A percentile compares a stretch with the other conserved stretches of the same genome.
Evolutionary conservation across 202 grass and related monocot species (phyloP).

Genomic region (Musa balbisiana): DNA sequence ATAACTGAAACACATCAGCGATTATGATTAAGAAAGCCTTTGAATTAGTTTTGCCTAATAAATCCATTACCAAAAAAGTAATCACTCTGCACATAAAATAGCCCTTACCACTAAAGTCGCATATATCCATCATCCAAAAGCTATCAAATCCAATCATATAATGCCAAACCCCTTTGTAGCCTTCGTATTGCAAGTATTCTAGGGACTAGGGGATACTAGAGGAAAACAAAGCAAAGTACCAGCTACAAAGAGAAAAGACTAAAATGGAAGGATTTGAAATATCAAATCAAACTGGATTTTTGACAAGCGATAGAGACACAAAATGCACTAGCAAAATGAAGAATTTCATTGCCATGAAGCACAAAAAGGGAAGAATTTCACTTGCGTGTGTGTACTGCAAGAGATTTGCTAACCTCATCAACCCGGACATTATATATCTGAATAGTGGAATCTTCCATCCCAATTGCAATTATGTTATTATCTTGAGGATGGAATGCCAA

Average conservation of each 20-base stretch:
- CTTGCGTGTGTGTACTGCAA: neutral
- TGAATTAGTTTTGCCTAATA: too few species aligned
- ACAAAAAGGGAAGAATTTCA: neutral
- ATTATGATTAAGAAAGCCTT: too few species aligned
- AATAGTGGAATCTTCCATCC: conserved; percentile 33
- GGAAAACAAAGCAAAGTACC: neutral
- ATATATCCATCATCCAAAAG: too few species aligned
- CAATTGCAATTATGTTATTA: conserved; percentile 27
- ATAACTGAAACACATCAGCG: too few species aligned
- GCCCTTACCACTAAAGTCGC: too few species aligned
- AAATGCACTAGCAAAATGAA: neutral
- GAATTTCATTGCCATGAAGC: neutral
- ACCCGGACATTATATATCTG: conserved; percentile 24
- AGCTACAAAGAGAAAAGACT: neutral
- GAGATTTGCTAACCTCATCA: conserved; percentile 21
- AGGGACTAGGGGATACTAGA: too few species aligned
- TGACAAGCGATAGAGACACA: neutral
- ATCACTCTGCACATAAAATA: too few species aligned
- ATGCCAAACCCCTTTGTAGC: too few species aligned
- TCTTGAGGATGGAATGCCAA: conserved; percentile 32
- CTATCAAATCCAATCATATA: too few species aligned
- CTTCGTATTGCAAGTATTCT: too few species aligned
- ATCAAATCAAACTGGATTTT: neutral
- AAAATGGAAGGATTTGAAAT: neutral
- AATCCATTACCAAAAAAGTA: too few species aligned